phyloP scores from a whole-genome alignment of 352 stramenopile species.

The Globisporangium iwayamae region DNA sequence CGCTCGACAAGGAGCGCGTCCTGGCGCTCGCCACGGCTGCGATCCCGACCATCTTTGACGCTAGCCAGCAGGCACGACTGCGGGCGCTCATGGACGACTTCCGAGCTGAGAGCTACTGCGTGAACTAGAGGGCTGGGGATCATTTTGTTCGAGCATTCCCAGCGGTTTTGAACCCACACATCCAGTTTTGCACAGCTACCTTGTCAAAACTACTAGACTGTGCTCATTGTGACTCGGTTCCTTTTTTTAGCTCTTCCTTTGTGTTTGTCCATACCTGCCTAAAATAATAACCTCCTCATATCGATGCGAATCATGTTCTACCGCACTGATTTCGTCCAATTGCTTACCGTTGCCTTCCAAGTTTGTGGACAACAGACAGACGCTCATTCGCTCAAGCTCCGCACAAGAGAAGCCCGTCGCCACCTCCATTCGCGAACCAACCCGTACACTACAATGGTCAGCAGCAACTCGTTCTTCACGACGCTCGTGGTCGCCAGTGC shows the following conservation, averaged over 20 bases:
- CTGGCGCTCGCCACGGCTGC: slow-evolving; percentile 38
- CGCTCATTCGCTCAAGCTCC: background rate
- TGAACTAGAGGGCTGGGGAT: background rate
- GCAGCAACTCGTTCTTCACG: slow-evolving; percentile 20
- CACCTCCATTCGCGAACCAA: background rate
- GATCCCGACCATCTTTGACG: slow-evolving; percentile 63
- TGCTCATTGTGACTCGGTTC: background rate
- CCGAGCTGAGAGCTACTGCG: background rate
- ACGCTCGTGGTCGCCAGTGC: slow-evolving; percentile 8
- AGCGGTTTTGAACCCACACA: background rate
- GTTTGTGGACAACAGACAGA: background rate
- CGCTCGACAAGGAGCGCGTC: slow-evolving; percentile 45
- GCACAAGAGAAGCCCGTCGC: background rate
- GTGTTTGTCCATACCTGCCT: background rate
- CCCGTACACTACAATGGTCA: slow-evolving; percentile 3
- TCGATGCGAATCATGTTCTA: background rate
- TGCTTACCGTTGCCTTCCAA: background rate
- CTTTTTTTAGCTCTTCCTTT: background rate
- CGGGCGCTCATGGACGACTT: slow-evolving; percentile 24
- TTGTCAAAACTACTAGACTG: background rate
- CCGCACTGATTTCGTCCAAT: background rate
- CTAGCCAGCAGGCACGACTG: slow-evolving; percentile 27
- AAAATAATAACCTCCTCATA: background rate
- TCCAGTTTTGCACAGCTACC: background rate
- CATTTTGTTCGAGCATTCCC: background rate